Conservation (phyloP, 2,329 filamentous ascomycete species). For the Fonsecaea pugnacius region DNA sequence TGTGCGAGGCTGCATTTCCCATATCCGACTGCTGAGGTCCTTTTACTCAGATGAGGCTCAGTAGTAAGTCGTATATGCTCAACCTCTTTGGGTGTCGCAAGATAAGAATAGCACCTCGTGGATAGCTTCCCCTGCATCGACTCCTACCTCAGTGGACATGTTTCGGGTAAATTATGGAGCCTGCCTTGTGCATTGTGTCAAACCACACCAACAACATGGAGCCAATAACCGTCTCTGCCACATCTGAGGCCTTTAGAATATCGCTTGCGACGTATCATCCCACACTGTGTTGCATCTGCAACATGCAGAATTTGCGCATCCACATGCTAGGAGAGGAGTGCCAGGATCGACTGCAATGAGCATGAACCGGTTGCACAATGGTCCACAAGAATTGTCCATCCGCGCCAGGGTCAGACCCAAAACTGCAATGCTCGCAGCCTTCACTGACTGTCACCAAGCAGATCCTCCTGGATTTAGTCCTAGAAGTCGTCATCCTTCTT, state of each 20-base stretch:
- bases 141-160: slow-evolving; percentile 15
- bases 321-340: neutral
- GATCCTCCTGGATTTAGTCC: neutral
- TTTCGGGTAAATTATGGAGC: slow-evolving; percentile 16
- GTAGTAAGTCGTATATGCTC: slow-evolving; percentile 1
- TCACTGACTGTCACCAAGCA: neutral
- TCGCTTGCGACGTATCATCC: slow-evolving; percentile 17
- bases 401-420: neutral
- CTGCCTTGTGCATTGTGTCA: slow-evolving; percentile 4
- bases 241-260: neutral
- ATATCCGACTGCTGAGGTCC: neutral
- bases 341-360: neutral
- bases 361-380: neutral
- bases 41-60: neutral
- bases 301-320: neutral
- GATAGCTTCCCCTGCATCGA: slow-evolving; percentile 4
- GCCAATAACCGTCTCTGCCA: neutral
- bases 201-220: slow-evolving; percentile 5
- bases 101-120: slow-evolving; percentile 11
- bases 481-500: neutral
- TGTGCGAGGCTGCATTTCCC: neutral
- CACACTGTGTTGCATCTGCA: slow-evolving; percentile 8
- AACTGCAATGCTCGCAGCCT: neutral
- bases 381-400: neutral
- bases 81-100: neutral